Conservation (phyloP, 768 basidiomycete genomes). For the Cubamyces lactineus region DNA sequence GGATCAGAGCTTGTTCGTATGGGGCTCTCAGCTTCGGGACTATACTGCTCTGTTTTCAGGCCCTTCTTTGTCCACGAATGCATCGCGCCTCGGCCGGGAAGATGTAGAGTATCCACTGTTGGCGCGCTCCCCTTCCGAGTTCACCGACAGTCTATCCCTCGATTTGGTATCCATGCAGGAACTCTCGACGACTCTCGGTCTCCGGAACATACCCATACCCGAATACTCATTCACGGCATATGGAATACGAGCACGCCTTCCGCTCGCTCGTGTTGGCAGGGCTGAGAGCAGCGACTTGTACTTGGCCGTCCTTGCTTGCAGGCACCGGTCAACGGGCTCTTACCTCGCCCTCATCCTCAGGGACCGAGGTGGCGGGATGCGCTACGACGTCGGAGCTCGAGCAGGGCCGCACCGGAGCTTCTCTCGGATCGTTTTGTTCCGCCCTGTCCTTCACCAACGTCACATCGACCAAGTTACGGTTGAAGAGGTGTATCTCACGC, state of each 20-base stretch:
- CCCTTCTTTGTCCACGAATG: too few relatives aligned
- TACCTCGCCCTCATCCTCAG: slow-evolving; percentile 18
- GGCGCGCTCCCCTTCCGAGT: too few relatives aligned
- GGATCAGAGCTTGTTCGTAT: slow-evolving; percentile 16
- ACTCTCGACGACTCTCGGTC: background rate
- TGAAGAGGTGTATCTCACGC: too few relatives aligned
- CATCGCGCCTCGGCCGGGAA: too few relatives aligned
- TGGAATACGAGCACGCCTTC: slow-evolving; percentile 9
- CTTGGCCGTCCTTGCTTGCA: slow-evolving; percentile 14
- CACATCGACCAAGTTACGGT: too few relatives aligned
- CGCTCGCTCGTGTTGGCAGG: background rate
- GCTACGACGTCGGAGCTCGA: slow-evolving; percentile 9
- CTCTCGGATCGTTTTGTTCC: too few relatives aligned
- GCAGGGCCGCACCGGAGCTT: too few relatives aligned
- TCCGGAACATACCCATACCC: background rate
- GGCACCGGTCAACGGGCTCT: background rate
- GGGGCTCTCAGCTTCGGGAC: slow-evolving; percentile 18
- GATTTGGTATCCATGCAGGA: background rate
- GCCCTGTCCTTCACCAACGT: too few relatives aligned
- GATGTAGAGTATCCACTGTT: too few relatives aligned
- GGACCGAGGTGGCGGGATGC: background rate
- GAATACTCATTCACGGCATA: slow-evolving; percentile 11
- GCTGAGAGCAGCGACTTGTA: background rate
- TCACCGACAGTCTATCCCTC: background rate
- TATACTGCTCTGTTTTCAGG: too few relatives aligned